phyloP scores from a whole-genome alignment of 306 rosid genomes.

The Hippophae rhamnoides region DNA sequence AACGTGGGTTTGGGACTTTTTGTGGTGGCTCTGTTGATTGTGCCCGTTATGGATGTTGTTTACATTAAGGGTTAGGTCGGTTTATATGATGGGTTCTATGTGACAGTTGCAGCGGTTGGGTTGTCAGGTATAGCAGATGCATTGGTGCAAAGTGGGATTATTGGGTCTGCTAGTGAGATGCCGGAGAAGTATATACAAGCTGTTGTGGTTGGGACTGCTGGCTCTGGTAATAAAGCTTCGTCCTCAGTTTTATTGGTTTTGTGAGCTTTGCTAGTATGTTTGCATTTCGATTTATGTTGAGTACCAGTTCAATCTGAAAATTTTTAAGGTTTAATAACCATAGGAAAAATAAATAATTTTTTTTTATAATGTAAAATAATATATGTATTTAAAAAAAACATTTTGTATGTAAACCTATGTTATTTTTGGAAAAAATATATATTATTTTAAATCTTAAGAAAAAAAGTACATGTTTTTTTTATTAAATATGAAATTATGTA shows the following conservation, averaged over 20 bases:
- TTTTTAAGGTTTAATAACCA: no score
- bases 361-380: no score
- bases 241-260: not conserved
- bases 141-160: constrained; percentile 60
- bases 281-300: not conserved
- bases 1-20: constrained; percentile 56
- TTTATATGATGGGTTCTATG: constrained; percentile 52
- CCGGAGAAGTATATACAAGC: constrained; percentile 87
- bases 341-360: no score
- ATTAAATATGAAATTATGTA: no score
- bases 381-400: no score
- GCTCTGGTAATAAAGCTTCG: constrained; percentile 36
- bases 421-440: no score
- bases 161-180: constrained; percentile 79
- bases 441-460: no score
- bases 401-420: no score
- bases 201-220: constrained; percentile 80
- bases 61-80: constrained; percentile 70
- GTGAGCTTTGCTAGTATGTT: not conserved
- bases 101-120: constrained; percentile 39
- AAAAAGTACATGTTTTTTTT: no score
- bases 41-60: constrained; percentile 48
- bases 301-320: no score
- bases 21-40: constrained; percentile 38
- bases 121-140: constrained; percentile 62